Conservation (phyloP, 1,284 basidiomycete species). For the Grifola frondosa region DNA sequence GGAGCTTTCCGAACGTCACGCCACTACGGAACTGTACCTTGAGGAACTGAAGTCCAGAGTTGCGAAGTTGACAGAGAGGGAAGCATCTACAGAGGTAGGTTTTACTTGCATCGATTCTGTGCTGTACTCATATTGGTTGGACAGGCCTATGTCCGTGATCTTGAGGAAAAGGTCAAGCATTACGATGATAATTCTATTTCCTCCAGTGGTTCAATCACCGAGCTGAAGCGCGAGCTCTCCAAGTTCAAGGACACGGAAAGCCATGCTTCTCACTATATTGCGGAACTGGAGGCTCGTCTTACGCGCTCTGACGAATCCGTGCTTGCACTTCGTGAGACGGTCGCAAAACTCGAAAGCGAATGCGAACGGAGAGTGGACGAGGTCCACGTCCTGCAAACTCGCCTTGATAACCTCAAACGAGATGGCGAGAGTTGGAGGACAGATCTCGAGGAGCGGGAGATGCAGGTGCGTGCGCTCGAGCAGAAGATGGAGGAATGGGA, state of each 20-base stretch:
- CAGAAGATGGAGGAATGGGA: conserved; percentile 75
- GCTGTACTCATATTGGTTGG: conserved; percentile 10
- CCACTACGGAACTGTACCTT: conserved; percentile 83
- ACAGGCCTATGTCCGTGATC: conserved; percentile 86
- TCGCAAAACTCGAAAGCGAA: conserved; percentile 80
- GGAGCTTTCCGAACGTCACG: conserved; percentile 63
- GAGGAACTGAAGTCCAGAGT: conserved; percentile 83
- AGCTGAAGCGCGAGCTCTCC: conserved; percentile 81
- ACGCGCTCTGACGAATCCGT: conserved; percentile 78
- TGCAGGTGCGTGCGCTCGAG: conserved; percentile 73
- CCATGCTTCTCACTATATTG: conserved; percentile 78
- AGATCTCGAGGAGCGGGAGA: conserved; percentile 82
- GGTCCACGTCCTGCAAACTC: conserved; percentile 67
- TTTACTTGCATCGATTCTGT: too few relatives aligned
- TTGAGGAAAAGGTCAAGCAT: conserved; percentile 86
- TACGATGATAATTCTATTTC: conserved; percentile 77
- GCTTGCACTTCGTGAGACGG: conserved; percentile 62
- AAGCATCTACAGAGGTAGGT: conserved; percentile 87
- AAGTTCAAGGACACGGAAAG: conserved; percentile 77
- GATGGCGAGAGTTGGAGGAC: conserved; percentile 74
- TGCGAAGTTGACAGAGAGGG: conserved; percentile 83
- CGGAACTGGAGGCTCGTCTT: conserved; percentile 85
- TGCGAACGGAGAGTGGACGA: conserved; percentile 69
- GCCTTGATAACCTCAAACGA: conserved; percentile 67
- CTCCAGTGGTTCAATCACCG: conserved; percentile 75